Percentiles rank a stretch among this genome's conserved stretches.
These are phyloP conservation scores for Claviceps fusiformis DNA, from an alignment of 2,329 filamentous ascomycete species.

Conservation along the genomic window DNA sequence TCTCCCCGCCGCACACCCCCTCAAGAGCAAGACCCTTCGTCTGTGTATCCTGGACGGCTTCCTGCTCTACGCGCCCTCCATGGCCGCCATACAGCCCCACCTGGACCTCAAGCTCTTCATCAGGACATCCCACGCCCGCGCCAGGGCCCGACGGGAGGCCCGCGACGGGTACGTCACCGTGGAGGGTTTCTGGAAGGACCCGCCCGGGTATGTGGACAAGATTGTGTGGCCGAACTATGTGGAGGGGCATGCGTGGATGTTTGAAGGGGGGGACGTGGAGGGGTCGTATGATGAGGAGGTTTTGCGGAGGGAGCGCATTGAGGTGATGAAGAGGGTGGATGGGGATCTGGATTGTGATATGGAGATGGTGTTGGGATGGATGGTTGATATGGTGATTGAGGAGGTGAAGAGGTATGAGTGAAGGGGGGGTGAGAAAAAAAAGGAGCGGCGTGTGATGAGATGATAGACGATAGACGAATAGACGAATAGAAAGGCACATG, in stretches of 20 bases:
- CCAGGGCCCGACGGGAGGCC: slow-evolving; percentile 52
- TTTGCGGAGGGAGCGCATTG: slow-evolving; percentile 29
- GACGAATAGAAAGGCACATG: neutral
- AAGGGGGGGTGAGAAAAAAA: neutral
- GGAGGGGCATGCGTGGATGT: slow-evolving; percentile 67
- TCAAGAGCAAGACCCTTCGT: slow-evolving; percentile 18
- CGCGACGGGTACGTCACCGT: slow-evolving; percentile 66
- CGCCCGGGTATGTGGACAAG: slow-evolving; percentile 83
- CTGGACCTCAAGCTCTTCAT: slow-evolving; percentile 73
- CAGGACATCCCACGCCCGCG: slow-evolving; percentile 49
- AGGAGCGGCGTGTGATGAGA: neutral
- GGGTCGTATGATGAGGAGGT: slow-evolving; percentile 34
- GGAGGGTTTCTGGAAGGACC: slow-evolving; percentile 91
- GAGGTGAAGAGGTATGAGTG: slow-evolving; percentile 22
- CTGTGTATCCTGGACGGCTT: slow-evolving; percentile 81
- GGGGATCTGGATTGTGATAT: slow-evolving; percentile 41
- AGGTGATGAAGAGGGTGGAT: slow-evolving; percentile 32
- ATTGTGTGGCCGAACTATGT: slow-evolving; percentile 96
- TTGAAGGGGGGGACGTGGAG: slow-evolving; percentile 55
- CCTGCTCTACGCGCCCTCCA: slow-evolving; percentile 54
- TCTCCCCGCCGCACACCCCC: slow-evolving; percentile 28
- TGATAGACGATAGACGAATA: neutral
- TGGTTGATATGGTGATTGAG: slow-evolving; percentile 46
- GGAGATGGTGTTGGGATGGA: slow-evolving; percentile 52
- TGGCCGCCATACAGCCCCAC: slow-evolving; percentile 40